Base-by-base conservation (phyloP, 345 rosid genomes). In the Sisymbrium irio region DNA sequence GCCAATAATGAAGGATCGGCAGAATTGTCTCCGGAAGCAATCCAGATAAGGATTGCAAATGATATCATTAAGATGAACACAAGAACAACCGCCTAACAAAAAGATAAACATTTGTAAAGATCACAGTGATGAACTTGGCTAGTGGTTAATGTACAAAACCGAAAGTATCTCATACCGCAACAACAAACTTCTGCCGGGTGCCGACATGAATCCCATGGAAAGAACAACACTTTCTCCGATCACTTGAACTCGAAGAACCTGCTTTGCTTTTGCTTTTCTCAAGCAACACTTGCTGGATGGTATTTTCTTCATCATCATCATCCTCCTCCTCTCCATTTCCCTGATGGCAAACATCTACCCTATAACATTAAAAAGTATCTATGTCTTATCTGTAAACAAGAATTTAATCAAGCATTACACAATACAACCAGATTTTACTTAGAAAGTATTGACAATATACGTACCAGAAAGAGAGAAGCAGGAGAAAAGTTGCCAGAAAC, bases 341-440 rank as follows among this genome's bases (percentile, higher is more conserved):
- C 83, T 87, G 87, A 87, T 87, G 91, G 83, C 91, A 87, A 77
- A 87, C 87, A 83, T 87, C 88, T 72, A 87, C 83, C 91, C 91
- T 87, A 83, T 76, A 84, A 72, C 79, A 84, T 62, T 37, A 45
- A 45, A 18, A 55, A 55, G 30, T 11, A 50, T 15, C 76, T 20
- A 7, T 39, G 30, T 49, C 67, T 71, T 70, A 70, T 56, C 45
- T 53, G 25, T 22, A 22, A 22, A 22, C 25, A 22, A 22, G 3
- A 1, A 22, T 22, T 22, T 22, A 22, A 22, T 22, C 25, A 22
- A 22, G 25, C 25, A 22, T 22, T 22, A 22, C 25, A 22, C 25
- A 1, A 22, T 22, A 22, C 25, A 3, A 22, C 25, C 25, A 22
- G 25, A 22, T 22, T 22, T 22, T 22, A 22, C 25, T 22, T 22